These are phyloP conservation scores for Tilletiaria anomala DNA, from an alignment of 1,284 basidiomycete species.

Conservation along the genomic window DNA sequence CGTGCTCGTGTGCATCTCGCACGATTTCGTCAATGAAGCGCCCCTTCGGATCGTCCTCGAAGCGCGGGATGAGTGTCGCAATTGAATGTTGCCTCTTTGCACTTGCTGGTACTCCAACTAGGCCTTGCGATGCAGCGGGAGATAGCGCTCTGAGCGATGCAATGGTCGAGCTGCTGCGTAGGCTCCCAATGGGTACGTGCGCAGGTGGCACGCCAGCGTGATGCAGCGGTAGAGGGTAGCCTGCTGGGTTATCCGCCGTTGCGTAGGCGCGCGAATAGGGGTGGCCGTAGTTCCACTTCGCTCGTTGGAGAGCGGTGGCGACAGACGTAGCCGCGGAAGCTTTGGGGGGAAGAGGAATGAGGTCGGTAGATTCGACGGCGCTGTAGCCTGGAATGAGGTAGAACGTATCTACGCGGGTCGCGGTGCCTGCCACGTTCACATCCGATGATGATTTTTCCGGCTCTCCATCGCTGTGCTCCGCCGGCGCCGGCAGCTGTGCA, in stretches of 20 bases:
- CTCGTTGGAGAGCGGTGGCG: background rate
- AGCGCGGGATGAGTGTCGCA: constrained; percentile 33
- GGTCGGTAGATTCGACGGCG: constrained; percentile 20
- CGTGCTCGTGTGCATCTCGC: constrained; percentile 28
- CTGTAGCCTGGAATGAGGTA: constrained; percentile 33
- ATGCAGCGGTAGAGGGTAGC: constrained; percentile 25
- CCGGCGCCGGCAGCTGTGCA: too few relatives aligned
- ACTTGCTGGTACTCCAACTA: background rate
- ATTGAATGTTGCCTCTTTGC: constrained; percentile 8
- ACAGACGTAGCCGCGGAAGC: background rate
- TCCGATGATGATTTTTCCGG: too few relatives aligned
- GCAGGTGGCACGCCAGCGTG: constrained; percentile 3
- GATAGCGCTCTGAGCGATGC: too few relatives aligned
- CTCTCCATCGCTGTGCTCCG: too few relatives aligned
- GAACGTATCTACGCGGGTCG: constrained; percentile 16
- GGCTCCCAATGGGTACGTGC: too few relatives aligned
- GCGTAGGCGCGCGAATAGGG: constrained; percentile 18
- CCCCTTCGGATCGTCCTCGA: constrained; percentile 37
- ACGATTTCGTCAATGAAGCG: constrained; percentile 34
- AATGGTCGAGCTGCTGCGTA: too few relatives aligned
- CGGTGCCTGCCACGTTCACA: too few relatives aligned
- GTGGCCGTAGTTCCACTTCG: constrained; percentile 30
- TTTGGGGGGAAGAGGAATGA: constrained; percentile 19
- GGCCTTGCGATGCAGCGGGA: too few relatives aligned
- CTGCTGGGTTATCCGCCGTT: background rate